Base-by-base conservation (phyloP, 805 yeast species). In the Myxozyma lipomycoides region DNA sequence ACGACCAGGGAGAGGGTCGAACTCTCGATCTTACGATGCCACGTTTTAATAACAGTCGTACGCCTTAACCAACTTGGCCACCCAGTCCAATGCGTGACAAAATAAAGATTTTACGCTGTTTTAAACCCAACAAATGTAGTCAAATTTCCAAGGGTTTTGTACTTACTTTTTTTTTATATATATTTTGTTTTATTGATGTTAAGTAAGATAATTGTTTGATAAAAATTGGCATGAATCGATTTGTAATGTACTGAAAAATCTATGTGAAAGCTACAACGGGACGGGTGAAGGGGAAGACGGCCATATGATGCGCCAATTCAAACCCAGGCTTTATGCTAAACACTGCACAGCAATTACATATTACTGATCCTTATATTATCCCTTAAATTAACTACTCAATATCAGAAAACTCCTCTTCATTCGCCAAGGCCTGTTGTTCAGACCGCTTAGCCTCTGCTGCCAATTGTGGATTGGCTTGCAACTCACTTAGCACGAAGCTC, bases 21-120 rank as follows among this genome's bases (percentile, higher is more conserved):
- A 51, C 56, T 51, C 56, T 51, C 56, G 56, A 51, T 51, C 56
- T 51, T 52, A 51, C 56, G 56, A 47, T 51, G 12, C n/a, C n/a
- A 28, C 32, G 7, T 9, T 9, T 12, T 7, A 28, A 28, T 51
- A 51, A 51, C 56, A 51, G 56, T 47, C 56, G 56, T 51, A 52
- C 56, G 56, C 56, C 56, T 51, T 51, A 51, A 51, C 56, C 56
- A 51, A 51, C 56, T 51, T 51, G 56, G 56, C 56, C 56, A 51
- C 52, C 57, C 45, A 51, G 55, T 50, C 56, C 28, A n/a, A n/a
- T n/a, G n/a, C n/a, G n/a, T n/a, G n/a, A n/a, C n/a, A n/a, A n/a
- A n/a, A n/a, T n/a, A n/a, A n/a, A n/a, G n/a, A n/a, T n/a, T n/a
- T n/a, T n/a, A n/a, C n/a, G n/a, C n/a, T n/a, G n/a, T n/a, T 21